Evolutionary conservation across 1,284 basidiomycete species (phyloP).

Genomic region (Boletus nobilissimus): DNA sequence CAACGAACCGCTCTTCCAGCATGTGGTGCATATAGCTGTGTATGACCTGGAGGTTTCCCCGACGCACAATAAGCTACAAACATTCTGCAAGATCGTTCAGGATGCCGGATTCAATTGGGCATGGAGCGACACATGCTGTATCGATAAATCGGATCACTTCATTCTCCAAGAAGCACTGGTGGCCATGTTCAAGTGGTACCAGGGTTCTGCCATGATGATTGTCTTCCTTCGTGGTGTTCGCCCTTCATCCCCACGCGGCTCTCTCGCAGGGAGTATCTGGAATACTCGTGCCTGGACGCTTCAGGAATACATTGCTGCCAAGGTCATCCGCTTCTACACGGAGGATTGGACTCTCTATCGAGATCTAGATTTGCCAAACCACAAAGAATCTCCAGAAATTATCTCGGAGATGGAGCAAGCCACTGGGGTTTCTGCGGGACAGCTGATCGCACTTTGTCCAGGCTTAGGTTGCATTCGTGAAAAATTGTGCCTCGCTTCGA

Average conservation of each 20-base stretch:
- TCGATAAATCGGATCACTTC: not conserved
- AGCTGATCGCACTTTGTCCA: not conserved
- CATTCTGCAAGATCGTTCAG: not conserved
- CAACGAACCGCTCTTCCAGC: not conserved
- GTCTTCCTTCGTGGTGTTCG: constrained; percentile 1
- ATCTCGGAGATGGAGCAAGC: not conserved
- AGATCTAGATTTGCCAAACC: not conserved
- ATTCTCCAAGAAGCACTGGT: not conserved
- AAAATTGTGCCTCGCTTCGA: not conserved
- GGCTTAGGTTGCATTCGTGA: not conserved
- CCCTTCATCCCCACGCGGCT: not conserved
- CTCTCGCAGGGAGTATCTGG: not conserved
- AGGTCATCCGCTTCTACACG: not conserved
- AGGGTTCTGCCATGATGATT: not conserved
- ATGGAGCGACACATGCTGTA: not conserved
- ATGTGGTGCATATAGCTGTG: not conserved
- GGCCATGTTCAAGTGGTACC: constrained; percentile 5
- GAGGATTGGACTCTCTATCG: constrained; percentile 2
- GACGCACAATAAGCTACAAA: not conserved
- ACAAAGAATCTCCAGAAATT: not conserved
- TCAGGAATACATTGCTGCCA: not conserved
- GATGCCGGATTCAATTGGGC: not conserved
- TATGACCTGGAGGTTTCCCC: not conserved
- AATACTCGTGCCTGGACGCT: constrained; percentile 4
- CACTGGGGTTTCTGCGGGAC: not conserved